Evolutionary conservation across 2,329 filamentous ascomycete species (phyloP), one percentile per base, ranked within the genome.

Genomic region (Scortechinia acanthostroma): DNA sequence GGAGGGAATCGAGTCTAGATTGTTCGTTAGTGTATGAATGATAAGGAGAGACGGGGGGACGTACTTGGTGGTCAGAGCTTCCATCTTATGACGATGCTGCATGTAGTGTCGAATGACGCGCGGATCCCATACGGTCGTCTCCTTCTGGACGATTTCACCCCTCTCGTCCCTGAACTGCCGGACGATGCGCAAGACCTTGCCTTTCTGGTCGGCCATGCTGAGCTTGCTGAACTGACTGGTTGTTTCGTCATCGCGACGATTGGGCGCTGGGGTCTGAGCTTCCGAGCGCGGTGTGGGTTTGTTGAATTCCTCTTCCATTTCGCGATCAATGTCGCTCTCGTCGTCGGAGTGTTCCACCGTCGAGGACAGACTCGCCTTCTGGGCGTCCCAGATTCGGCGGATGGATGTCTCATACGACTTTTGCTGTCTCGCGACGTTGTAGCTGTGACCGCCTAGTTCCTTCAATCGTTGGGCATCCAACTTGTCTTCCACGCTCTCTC

Each of bases 361-460:
- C 17, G 53, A 53, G 5, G 50, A 52, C 20, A 57, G 45, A 28
- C 52, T 53, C 6, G 52, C 49, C 25, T 55, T 49, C 40, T 57
- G 55, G 5, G 54, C 45, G 46, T 80, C 74, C 81, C 81, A 86
- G 48, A 85, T 83, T 23, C 72, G 71, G 49, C 76, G 71, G 48
- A 85, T 85, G 13, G 78, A 77, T 20, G 80, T 76, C 52, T 85
- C 78, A 55, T 86, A 86, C 22, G 74, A 75, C 51, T 71, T 71
- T 55, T 85, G 78, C 56, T 86, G 81, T 30, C 73, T 68, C 33
- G 79, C 77, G 21, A 86, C 81, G 47, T 86, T 86, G 64, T 86
- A 86, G 53, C 77, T 82, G 57, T 86, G 81, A 1, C 81, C 81
- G 22, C 79, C 78, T 4, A 57, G 49, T 25, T 55, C 47, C 40